phyloP scores from a whole-genome alignment of 495 filamentous ascomycete genomes.

The Thermothielavioides terrestris region DNA sequence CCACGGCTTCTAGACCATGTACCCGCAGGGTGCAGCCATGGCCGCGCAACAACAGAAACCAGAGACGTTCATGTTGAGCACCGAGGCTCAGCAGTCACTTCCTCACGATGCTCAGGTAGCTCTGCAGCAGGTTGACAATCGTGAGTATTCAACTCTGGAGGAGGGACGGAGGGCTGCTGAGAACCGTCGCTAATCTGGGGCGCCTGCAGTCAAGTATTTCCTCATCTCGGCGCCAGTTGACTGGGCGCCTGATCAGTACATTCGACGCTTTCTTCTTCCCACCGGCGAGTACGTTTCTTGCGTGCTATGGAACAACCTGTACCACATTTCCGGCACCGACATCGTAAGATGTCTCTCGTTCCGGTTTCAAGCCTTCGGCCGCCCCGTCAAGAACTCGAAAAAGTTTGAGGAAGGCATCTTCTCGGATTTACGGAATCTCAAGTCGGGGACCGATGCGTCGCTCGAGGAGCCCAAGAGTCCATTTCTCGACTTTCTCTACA shows the following conservation, averaged over 20 bases:
- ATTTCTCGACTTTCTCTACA: slow-evolving; percentile 97
- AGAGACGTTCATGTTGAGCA: slow-evolving; percentile 96
- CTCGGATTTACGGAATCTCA: slow-evolving; percentile 94
- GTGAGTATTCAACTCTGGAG: slow-evolving; percentile 48
- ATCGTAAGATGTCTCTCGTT: slow-evolving; percentile 98
- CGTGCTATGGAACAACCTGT: slow-evolving; percentile 95
- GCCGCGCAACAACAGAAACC: slow-evolving; percentile 66
- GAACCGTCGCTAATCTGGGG: slow-evolving; percentile 12
- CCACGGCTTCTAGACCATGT: slow-evolving; percentile 33
- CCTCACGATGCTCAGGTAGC: slow-evolving; percentile 96
- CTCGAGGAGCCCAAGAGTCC: slow-evolving; percentile 97
- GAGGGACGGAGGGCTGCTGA: too few species aligned
- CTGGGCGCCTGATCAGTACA: slow-evolving; percentile 95
- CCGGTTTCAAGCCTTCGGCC: slow-evolving; percentile 95
- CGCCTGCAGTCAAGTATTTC: slow-evolving; percentile 89
- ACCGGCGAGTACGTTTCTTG: slow-evolving; percentile 99
- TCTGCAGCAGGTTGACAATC: slow-evolving; percentile 94
- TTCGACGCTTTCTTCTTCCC: slow-evolving; percentile 86
- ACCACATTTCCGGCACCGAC: slow-evolving; percentile 97
- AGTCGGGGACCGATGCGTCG: slow-evolving; percentile 97
- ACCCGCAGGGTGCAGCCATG: slow-evolving; percentile 46
- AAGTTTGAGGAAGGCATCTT: slow-evolving; percentile 99
- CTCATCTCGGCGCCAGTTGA: slow-evolving; percentile 97
- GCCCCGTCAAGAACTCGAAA: slow-evolving; percentile 98
- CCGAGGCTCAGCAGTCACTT: slow-evolving; percentile 89